Conservation (phyloP, 257 asterid genomes). For the Solanum paucissectum region DNA sequence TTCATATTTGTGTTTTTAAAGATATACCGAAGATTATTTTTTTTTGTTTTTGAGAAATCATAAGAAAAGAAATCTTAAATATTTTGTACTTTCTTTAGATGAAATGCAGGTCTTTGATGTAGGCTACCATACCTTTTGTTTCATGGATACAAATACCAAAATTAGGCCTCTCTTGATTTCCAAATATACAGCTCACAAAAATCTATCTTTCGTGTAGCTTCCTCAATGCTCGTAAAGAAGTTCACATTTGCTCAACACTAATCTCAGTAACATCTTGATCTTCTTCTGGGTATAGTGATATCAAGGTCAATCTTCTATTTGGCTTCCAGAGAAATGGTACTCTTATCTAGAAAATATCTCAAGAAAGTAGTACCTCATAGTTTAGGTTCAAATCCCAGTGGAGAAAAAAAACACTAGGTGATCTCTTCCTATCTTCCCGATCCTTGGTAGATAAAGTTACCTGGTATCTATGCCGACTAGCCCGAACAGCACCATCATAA, state of each 20-base stretch:
- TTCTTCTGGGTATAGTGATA: not conserved
- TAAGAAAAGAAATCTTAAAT: not conserved
- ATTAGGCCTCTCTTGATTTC: not conserved
- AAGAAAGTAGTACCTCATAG: not conserved
- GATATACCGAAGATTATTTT: not conserved
- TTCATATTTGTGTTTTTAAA: not conserved
- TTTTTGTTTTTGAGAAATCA: not conserved
- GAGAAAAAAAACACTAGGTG: not conserved
- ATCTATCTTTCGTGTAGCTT: not conserved
- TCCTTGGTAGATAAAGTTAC: not conserved
- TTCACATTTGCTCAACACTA: not conserved
- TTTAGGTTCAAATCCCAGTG: not conserved
- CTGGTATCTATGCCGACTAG: not conserved
- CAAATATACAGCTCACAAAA: not conserved
- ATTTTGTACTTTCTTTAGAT: not conserved
- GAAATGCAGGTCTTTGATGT: not conserved
- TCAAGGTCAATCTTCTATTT: not conserved
- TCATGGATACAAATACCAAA: not conserved
- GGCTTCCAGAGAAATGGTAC: not conserved
- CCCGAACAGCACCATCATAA: not conserved
- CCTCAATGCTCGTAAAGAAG: not conserved
- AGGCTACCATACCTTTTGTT: not conserved
- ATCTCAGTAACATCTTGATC: not conserved
- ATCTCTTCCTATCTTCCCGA: not conserved
- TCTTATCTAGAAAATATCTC: not conserved